Base-by-base conservation (phyloP, 2,329 filamentous ascomycete genomes). In the Fusarium sp. region DNA sequence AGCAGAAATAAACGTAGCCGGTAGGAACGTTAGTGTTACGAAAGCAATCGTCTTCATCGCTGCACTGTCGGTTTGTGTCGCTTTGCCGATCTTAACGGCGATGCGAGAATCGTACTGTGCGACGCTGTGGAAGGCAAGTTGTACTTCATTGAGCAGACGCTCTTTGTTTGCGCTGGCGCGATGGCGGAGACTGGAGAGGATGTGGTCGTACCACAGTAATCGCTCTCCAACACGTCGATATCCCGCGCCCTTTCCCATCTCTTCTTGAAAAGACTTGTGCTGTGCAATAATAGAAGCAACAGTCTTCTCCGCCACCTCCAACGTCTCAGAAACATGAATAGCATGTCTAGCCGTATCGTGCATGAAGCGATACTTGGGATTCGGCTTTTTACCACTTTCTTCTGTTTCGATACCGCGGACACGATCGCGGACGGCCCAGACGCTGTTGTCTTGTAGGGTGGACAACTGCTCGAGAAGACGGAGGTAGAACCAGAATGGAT, bases 61-160 rank as follows among this genome's bases (percentile, higher is more conserved):
- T 1, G 82, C 77, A 63, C 84, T 86, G 54, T 88, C 86, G 1
- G 63, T 63, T n/a, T 80, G 78, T 0, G 82, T 78, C 0, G 80
- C 80, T 12, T 74, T 75, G 0, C 80, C 79, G 11, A 86, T 82
- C 11, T 78, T 54, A 4, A 85, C 76, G 0, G 82, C 79, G 1
- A 78, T 71, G 1, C 69, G 62, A 0, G 82, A 75, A 49, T 85
- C 82, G 37, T 81, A 74, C 63, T 84, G 82, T 0, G 82, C 79
- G 0, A 84, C 81, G 0, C 70, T 78, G 66, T 85, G 82, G 73
- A 83, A 86, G 0, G 80, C 72, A 64, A 90, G 79, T 59, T 89
- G 77, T 77, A 90, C 81, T 83, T 90, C 75, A 78, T 89, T 76
- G 75, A 85, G 51, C 73, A 90, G 78, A 61, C 88, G 67, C 16